phyloP scores from a whole-genome alignment of 768 basidiomycete species.

The Artomyces pyxidatus region DNA sequence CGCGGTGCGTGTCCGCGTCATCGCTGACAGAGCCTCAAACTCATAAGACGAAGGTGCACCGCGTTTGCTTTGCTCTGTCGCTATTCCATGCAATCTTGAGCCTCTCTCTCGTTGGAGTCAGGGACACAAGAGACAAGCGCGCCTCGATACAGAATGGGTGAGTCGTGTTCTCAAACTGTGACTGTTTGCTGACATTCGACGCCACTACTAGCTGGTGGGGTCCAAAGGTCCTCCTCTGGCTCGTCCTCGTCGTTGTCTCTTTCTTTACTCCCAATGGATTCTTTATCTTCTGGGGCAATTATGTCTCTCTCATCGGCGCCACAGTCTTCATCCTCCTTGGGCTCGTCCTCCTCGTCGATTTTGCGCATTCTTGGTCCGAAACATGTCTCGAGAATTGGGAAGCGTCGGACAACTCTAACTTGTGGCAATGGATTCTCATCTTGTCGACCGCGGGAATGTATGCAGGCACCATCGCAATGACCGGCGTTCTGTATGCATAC shows the following conservation, averaged over 20 bases:
- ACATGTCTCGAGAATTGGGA: conserved; percentile 97
- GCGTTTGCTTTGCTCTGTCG: conserved; percentile 91
- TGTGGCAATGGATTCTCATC: conserved; percentile 96
- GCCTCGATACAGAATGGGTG: conserved; percentile 97
- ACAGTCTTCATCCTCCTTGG: conserved; percentile 95
- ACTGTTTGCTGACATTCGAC: neutral
- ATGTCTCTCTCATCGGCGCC: conserved; percentile 84
- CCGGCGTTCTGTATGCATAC: conserved; percentile 84
- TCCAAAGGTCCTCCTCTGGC: conserved; percentile 87
- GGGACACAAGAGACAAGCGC: conserved; percentile 85
- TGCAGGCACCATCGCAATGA: conserved; percentile 73
- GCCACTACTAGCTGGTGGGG: conserved; percentile 83
- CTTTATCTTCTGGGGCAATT: conserved; percentile 98
- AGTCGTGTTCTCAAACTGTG: conserved; percentile 14
- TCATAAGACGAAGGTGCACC: conserved; percentile 59
- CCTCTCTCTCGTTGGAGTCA: conserved; percentile 72
- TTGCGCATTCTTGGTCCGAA: conserved; percentile 98
- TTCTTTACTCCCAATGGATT: conserved; percentile 97
- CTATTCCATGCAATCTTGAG: conserved; percentile 84
- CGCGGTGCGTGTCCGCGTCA: conserved; percentile 51
- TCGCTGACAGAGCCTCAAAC: neutral
- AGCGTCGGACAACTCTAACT: conserved; percentile 59
- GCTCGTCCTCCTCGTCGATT: conserved; percentile 94
- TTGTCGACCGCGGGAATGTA: conserved; percentile 91
- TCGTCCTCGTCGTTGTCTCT: conserved; percentile 68